Evolutionary conservation across 2,329 filamentous ascomycete species (phyloP).

Genomic region (Sclerotinia nivalis): DNA sequence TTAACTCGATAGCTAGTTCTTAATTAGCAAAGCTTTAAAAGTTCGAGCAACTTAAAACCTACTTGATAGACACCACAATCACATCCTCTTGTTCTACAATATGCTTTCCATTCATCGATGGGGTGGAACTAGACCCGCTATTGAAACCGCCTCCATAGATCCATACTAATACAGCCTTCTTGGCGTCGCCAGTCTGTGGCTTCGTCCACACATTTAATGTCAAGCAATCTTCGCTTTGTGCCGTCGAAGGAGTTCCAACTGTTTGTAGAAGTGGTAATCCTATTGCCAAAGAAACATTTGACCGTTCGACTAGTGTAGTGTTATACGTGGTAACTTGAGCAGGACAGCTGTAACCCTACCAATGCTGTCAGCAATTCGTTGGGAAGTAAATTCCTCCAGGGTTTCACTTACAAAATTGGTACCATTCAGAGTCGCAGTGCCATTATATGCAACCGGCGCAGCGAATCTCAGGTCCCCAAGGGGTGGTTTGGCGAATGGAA

Average conservation of each 20-base stretch:
- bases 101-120: slow-evolving; percentile 46
- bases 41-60: slow-evolving; percentile 35
- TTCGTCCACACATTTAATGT: slow-evolving; percentile 45
- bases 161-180: slow-evolving; percentile 47
- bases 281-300: slow-evolving; percentile 1
- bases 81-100: slow-evolving; percentile 48
- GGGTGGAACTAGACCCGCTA: slow-evolving; percentile 43
- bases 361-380: slow-evolving; percentile 26
- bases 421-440: slow-evolving; percentile 31
- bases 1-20: slow-evolving; percentile 43
- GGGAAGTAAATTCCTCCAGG: slow-evolving; percentile 16
- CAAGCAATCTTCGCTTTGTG: slow-evolving; percentile 43
- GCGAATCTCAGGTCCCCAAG: slow-evolving; percentile 45
- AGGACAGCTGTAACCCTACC: slow-evolving; percentile 26
- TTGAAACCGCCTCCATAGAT: slow-evolving; percentile 46
- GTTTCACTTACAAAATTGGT: slow-evolving; percentile 34
- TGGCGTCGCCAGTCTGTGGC: slow-evolving; percentile 33
- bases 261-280: not conserved
- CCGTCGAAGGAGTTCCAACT: not conserved
- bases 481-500: slow-evolving; percentile 46
- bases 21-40: slow-evolving; percentile 10
- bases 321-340: slow-evolving; percentile 13
- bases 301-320: not conserved
- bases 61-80: slow-evolving; percentile 51
- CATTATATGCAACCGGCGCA: slow-evolving; percentile 27